Conservation (phyloP, 176 grass and related monocot species). For the Leersia perrieri region DNA sequence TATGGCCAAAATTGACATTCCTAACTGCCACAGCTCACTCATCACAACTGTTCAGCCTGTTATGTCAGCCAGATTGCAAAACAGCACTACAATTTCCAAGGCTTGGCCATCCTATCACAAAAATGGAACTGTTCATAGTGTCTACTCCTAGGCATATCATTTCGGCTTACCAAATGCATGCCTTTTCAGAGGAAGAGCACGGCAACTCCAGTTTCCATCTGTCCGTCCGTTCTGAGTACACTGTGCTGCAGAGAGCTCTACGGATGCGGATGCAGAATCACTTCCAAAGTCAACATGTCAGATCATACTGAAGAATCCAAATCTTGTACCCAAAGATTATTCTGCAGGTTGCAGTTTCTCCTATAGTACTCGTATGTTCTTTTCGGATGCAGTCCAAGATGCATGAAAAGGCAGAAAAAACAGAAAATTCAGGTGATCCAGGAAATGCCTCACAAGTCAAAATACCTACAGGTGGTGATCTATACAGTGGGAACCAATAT, state of each 20-base stretch:
- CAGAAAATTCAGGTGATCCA: not conserved
- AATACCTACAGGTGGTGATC: no score
- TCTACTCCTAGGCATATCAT: not conserved
- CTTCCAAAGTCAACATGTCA: slow-evolving; percentile 10
- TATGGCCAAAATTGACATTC: not conserved
- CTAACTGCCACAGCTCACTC: not conserved
- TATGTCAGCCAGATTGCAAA: no score
- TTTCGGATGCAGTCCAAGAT: not conserved
- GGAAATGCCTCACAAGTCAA: not conserved
- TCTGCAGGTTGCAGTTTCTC: slow-evolving; percentile 1
- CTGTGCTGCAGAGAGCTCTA: not conserved
- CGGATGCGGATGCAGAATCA: slow-evolving; percentile 7
- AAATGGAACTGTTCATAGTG: not conserved
- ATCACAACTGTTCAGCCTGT: not conserved
- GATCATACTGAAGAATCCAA: slow-evolving; percentile 23
- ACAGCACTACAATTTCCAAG: not conserved
- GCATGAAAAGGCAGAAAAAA: not conserved
- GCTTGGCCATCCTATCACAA: not conserved
- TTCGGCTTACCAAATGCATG: slow-evolving; percentile 6
- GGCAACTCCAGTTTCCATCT: slow-evolving; percentile 14
- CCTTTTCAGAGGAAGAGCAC: slow-evolving; percentile 9
- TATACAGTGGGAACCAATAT: no score
- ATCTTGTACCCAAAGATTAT: slow-evolving; percentile 13
- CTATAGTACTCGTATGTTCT: not conserved
- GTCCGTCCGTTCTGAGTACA: not conserved